phyloP scores from a whole-genome alignment of 768 basidiomycete genomes.

The Suillus cothurnatus region DNA sequence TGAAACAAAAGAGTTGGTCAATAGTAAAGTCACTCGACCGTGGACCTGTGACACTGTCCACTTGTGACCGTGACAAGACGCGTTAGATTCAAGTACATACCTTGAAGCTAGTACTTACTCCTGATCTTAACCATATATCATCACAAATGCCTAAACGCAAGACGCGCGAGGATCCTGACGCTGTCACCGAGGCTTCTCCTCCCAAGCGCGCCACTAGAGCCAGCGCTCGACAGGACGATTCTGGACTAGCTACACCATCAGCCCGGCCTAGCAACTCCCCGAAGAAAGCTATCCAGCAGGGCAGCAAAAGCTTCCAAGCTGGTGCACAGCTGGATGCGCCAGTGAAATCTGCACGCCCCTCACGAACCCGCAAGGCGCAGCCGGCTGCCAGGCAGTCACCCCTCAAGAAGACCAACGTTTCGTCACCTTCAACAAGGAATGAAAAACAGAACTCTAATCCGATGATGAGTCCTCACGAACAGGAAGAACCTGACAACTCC shows the following conservation, averaged over 20 bases:
- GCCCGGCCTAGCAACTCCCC: not conserved
- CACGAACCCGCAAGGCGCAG: not conserved
- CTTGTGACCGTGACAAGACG: constrained; percentile 19
- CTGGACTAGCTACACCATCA: not conserved
- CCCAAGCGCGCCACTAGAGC: constrained; percentile 38
- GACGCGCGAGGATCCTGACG: constrained; percentile 22
- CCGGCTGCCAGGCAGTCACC: constrained; percentile 1
- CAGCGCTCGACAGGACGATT: constrained; percentile 6
- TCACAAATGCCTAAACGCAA: constrained; percentile 52
- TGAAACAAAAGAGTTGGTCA: constrained; percentile 23
- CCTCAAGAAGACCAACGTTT: constrained; percentile 3
- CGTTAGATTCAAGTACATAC: constrained; percentile 1
- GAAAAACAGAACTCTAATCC: not conserved
- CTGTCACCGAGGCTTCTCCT: constrained; percentile 23
- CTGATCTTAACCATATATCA: not conserved
- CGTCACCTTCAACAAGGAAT: not conserved
- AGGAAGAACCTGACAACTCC: constrained; percentile 1
- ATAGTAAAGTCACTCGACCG: not conserved
- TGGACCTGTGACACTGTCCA: constrained; percentile 21
- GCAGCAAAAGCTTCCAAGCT: not conserved
- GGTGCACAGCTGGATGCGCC: constrained; percentile 5
- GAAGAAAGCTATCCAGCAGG: not conserved
- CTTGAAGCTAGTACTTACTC: not conserved
- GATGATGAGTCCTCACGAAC: not conserved
- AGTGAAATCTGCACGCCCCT: constrained; percentile 6